Conservation (phyloP, 1,139 yeast species). For the Suhomyces chickasaworum region DNA sequence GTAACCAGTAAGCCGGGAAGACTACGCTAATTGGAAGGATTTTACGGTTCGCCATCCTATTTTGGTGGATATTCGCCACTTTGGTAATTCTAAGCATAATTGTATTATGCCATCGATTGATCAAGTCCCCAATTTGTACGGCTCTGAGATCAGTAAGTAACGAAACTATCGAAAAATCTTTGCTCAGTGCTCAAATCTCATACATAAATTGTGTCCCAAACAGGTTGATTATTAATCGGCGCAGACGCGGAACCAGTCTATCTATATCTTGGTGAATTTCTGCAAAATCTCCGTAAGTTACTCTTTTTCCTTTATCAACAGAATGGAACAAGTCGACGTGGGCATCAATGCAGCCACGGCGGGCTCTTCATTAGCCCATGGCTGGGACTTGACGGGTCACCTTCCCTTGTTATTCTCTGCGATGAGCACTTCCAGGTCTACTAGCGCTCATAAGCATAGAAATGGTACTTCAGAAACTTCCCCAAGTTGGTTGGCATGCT, state of each 20-base stretch:
- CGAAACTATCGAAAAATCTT: neutral
- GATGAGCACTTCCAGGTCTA: neutral
- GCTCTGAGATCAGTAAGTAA: neutral
- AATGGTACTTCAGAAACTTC: neutral
- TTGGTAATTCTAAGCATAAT: neutral
- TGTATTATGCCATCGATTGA: neutral
- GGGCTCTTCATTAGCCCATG: constrained; percentile 3
- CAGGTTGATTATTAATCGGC: constrained; percentile 1
- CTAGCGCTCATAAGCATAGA: neutral
- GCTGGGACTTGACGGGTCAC: constrained; percentile 13
- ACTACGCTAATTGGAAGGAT: no score
- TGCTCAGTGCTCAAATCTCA: neutral
- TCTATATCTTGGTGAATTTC: neutral
- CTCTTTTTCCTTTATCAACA: constrained; percentile 1
- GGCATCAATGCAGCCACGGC: constrained; percentile 9
- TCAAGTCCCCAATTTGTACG: neutral
- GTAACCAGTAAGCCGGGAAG: no score
- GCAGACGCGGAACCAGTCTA: neutral
- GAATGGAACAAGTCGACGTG: constrained; percentile 12
- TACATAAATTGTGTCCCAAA: neutral
- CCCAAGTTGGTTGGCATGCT: constrained; percentile 16
- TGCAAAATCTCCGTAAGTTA: neutral
- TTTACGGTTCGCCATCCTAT: neutral
- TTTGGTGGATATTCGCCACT: neutral
- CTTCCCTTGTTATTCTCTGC: constrained; percentile 9